A percentile compares a stretch with the other conserved stretches of the same genome.
Evolutionary conservation across 495 filamentous ascomycete species (phyloP).

Genomic region (Aeminium ludgeri): DNA sequence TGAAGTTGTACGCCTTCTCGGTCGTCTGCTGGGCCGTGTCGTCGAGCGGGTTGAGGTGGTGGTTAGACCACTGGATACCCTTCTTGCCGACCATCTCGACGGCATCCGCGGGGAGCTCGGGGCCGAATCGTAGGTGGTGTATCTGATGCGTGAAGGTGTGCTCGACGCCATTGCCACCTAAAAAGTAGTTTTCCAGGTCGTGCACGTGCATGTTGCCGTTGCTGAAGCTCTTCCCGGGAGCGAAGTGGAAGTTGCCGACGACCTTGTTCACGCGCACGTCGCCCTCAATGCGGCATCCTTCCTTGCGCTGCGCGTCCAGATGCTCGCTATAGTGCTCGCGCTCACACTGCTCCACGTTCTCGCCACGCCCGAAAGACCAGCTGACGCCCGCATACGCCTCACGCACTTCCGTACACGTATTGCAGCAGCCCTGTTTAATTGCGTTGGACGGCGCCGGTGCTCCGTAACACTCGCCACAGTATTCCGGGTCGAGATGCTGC

Average conservation of each 20-base stretch:
- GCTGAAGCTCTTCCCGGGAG: constrained; percentile 83
- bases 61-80: constrained; percentile 59
- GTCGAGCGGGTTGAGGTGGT: constrained; percentile 88
- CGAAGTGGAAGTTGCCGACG: constrained; percentile 96
- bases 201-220: constrained; percentile 94
- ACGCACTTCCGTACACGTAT: constrained; percentile 89
- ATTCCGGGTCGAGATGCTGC: constrained; percentile 72
- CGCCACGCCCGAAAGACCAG: constrained; percentile 87
- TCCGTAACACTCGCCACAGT: constrained; percentile 90
- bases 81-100: constrained; percentile 40
- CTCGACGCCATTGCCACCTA: constrained; percentile 24
- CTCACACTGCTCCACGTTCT: constrained; percentile 88
- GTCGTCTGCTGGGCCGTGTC: constrained; percentile 55
- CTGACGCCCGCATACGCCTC: constrained; percentile 76
- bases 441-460: constrained; percentile 53
- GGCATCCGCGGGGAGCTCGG: constrained; percentile 68
- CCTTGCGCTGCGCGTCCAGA: constrained; percentile 67
- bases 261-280: constrained; percentile 93
- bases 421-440: constrained; percentile 70
- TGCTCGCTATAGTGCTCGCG: constrained; percentile 83
- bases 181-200: constrained; percentile 84
- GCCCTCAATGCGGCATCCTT: constrained; percentile 92
- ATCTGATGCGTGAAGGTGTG: constrained; percentile 88
- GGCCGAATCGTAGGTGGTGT: constrained; percentile 82
- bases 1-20: constrained; percentile 80